These are phyloP conservation scores for Ambrosiella beaveri DNA, from an alignment of 2,329 filamentous ascomycete genomes.

Conservation along the genomic window DNA sequence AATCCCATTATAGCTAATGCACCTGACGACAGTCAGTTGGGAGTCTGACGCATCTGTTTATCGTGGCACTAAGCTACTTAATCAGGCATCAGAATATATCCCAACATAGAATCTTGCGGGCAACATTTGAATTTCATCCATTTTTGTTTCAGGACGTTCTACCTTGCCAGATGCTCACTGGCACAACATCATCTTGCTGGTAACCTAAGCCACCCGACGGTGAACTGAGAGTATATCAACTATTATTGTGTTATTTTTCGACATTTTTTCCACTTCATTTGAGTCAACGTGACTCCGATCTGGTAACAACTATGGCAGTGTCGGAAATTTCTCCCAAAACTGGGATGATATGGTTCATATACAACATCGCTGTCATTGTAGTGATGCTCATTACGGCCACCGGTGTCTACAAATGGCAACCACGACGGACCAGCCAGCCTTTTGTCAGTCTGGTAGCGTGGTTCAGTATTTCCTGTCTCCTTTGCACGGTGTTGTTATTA, in stretches of 20 bases:
- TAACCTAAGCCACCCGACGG: too few relatives aligned
- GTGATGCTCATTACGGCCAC: conserved; percentile 62
- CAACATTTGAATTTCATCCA: too few relatives aligned
- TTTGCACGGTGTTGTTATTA: conserved; percentile 81
- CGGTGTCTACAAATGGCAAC: conserved; percentile 85
- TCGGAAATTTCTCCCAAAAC: conserved; percentile 30
- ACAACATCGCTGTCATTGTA: conserved; percentile 63
- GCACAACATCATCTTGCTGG: not conserved
- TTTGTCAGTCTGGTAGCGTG: conserved; percentile 73
- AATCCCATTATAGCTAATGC: not conserved
- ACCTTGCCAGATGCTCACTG: too few relatives aligned
- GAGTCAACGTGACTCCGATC: not conserved
- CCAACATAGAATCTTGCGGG: too few relatives aligned
- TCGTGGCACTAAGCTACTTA: too few relatives aligned
- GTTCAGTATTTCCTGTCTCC: conserved; percentile 66
- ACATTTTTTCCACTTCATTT: not conserved
- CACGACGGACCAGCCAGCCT: conserved; percentile 67
- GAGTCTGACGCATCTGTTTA: too few relatives aligned
- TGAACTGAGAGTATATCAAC: not conserved
- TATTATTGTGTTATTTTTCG: not conserved
- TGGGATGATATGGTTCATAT: conserved; percentile 87
- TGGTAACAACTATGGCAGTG: not conserved
- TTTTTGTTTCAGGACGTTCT: too few relatives aligned
- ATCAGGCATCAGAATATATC: too few relatives aligned
- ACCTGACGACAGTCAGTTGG: not conserved